Base-by-base conservation (phyloP, 345 rosid genomes). In the Aquilaria yunnanensis region DNA sequence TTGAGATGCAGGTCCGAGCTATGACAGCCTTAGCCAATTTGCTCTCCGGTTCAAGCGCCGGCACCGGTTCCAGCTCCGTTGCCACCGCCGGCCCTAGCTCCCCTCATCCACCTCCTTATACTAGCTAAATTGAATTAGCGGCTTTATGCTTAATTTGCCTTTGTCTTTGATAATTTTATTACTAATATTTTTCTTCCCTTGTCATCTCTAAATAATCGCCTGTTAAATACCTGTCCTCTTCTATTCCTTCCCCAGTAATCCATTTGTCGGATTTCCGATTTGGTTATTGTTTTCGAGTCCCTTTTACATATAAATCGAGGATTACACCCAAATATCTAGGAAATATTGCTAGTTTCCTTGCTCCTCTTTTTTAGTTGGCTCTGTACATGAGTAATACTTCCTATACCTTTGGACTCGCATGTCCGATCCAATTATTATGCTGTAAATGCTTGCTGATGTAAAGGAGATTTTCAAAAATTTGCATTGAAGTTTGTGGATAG, bases 1-100 rank as follows among this genome's bases (percentile, higher is more conserved):
- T 91, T 67, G 93, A 95, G 96, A 95, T 95, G 99, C 98, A 95
- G 72, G 83, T 95, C 54, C 78, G 94, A 58, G 85, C 96, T 71
- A 87, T 95, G 99, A 79, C 71, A n/a, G 87, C 88, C 32, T 70
- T 95, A 29, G 86, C 88, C 43, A 78, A 84, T 65, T 78, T 85
- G 0, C 74, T 88, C 59, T 81, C 87, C 45, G 77, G 75, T 41
- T 37, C 59, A 5, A 66, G 71, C 70, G 54, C 80, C 41, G 63
- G 58, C 32, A 9, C 43, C 43, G 8, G 43, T 37, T 60, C 76
- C 57, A 67, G 68, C 72, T 66, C 85, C 5, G 57, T 63, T 69
- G 67, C 79, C 14, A 65, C 74, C 12, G 50, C 77, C 47, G 71
- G 69, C 5, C 64, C 64, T 12, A 70, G 56, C 32, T 70, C 63